Evolutionary conservation across 306 rosid species (phyloP), one percentile per base, ranked within the genome.

Genomic region (Sophora flavescens): DNA sequence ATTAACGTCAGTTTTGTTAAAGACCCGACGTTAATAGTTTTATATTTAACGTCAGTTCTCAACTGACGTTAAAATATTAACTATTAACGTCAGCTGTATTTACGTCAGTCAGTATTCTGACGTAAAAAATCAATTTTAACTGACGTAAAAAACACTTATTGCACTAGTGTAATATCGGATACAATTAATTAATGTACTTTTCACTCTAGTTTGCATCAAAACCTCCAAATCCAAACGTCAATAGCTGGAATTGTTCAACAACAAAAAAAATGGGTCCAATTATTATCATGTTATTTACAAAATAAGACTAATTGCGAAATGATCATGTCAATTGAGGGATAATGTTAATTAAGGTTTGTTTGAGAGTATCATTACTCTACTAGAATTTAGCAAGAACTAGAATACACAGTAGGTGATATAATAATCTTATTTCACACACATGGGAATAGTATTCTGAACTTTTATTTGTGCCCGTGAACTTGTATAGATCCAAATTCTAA

Each of bases 391-490:
- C 36, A 13, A 36, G 3, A 36, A 22, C n/a, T n/a, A n/a, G n/a
- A n/a, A 50, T 17, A 64, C 8, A 45, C 4, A 54, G 54, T 56
- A 72, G 50, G 22, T 51, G 74, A 50, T 35, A 36, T 15, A 9
- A 42, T 42, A 42, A 42, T 3, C 66, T 12, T 67, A 54, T 10
- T 12, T 6, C 2, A 63, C 11, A 74, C 87, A 84, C 85, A 77
- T 72, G 88, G 41, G 78, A 80, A 80, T n/a, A 84, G 85, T 80
- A 17, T 2, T 67, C 4, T 16, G 14, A 65, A 51, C 6, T 17
- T n/a, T 65, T 39, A 35, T 39, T 26, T 35, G 61, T 58, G 73
- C 88, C 61, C 85, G 85, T 84, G 88, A 84, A 72, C 57, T 45
- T 36, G 56, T 63, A 70, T 79, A 77, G 70, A 54, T 77, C 81